These are phyloP conservation scores for Neocallimastix lanati DNA, from an alignment of 192 early-diverging fungal species.

Conservation along the genomic window DNA sequence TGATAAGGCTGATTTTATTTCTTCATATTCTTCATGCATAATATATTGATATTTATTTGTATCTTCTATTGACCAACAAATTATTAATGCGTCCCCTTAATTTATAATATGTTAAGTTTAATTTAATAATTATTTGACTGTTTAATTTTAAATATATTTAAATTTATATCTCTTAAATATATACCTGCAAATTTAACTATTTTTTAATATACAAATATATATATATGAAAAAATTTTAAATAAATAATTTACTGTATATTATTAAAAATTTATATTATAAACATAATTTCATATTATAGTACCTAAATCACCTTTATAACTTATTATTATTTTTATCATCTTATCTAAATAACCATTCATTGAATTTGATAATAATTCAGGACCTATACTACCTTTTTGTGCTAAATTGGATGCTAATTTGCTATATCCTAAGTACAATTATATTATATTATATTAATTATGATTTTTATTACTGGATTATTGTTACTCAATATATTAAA, in stretches of 20 bases:
- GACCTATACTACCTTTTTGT: conserved; percentile 18
- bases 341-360: conserved; percentile 33
- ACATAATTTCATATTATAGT: too few species aligned
- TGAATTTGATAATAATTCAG: conserved; percentile 23
- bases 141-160: too few species aligned
- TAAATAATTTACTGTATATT: too few species aligned
- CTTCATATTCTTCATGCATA: conserved; percentile 1
- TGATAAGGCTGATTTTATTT: conserved; percentile 16
- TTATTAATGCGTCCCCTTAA: conserved; percentile 26
- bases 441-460: too few species aligned
- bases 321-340: conserved; percentile 6
- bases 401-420: conserved; percentile 16
- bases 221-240: too few species aligned
- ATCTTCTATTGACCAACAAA: conserved; percentile 16
- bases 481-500: too few species aligned
- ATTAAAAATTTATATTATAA: too few species aligned
- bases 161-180: too few species aligned
- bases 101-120: too few species aligned
- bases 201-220: too few species aligned
- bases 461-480: too few species aligned
- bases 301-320: background rate
- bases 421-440: conserved; percentile 23
- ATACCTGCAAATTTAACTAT: conserved; percentile 15
- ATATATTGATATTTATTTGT: background rate
- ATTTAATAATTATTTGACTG: too few species aligned